Evolutionary conservation across 106 monocot species (phyloP).

Genomic region (Vanilla planifolia): DNA sequence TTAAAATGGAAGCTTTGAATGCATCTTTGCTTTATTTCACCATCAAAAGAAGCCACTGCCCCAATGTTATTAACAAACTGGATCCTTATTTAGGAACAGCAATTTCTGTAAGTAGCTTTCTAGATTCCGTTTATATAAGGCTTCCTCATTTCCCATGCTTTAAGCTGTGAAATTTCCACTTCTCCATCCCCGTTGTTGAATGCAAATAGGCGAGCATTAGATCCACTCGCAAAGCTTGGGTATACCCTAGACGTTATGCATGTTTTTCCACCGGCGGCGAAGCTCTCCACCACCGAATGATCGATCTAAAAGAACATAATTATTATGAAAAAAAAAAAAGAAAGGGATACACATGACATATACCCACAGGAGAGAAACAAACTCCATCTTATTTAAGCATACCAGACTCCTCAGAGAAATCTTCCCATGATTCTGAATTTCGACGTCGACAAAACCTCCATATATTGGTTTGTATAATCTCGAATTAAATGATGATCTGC

Average conservation of each 20-base stretch:
- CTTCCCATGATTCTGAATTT: conserved; percentile 21
- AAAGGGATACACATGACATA: too few species aligned
- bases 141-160: conserved; percentile 17
- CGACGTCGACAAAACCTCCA: conserved; percentile 32
- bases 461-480: conserved; percentile 22
- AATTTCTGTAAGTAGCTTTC: background rate
- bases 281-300: conserved; percentile 25
- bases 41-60: too few species aligned
- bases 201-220: background rate
- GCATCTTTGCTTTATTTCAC: too few species aligned
- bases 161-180: conserved; percentile 6
- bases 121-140: conserved; percentile 7
- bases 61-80: too few species aligned
- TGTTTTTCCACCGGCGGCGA: conserved; percentile 9
- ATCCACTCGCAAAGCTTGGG: background rate
- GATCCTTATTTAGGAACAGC: too few species aligned
- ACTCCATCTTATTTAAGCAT: conserved; percentile 4
- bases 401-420: conserved; percentile 35
- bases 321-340: background rate
- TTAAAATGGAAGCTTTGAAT: too few species aligned
- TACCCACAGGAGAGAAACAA: too few species aligned
- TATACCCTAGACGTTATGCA: conserved; percentile 21
- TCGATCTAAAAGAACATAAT: conserved; percentile 7
- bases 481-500: background rate
- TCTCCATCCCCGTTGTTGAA: conserved; percentile 11